A percentile compares a stretch with the other conserved stretches of the same genome.
phyloP scores from a whole-genome alignment of 306 rosid genomes.

The Betula pendula region DNA sequence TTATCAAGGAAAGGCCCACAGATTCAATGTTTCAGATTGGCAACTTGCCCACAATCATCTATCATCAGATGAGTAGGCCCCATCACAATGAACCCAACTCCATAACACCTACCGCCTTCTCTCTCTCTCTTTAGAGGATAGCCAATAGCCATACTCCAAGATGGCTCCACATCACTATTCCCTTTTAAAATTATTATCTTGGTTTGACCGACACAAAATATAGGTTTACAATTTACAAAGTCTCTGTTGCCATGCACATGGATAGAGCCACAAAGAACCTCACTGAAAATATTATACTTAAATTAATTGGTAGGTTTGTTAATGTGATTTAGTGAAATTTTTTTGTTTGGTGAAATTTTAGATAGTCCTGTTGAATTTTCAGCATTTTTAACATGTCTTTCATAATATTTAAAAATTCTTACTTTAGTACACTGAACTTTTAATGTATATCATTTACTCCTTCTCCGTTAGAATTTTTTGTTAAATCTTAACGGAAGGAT shows the following conservation, averaged over 20 bases:
- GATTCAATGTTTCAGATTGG: constrained; percentile 38
- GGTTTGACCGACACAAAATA: constrained; percentile 33
- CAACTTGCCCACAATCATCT: constrained; percentile 38
- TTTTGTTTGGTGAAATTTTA: no score
- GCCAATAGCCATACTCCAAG: constrained; percentile 2
- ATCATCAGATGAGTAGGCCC: constrained; percentile 51
- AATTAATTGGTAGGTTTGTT: neutral
- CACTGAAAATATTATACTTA: constrained; percentile 17
- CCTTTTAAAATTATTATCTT: constrained; percentile 37
- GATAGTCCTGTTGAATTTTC: no score
- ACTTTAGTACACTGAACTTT: no score
- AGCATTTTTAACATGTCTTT: no score
- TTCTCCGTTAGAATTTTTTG: no score
- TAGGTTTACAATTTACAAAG: constrained; percentile 10
- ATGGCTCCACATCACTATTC: constrained; percentile 27
- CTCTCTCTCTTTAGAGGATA: neutral
- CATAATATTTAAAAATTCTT: no score
- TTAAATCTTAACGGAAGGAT: no score
- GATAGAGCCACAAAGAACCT: constrained; percentile 28
- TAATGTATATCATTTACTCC: no score
- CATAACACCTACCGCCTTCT: constrained; percentile 30
- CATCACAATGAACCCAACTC: constrained; percentile 31
- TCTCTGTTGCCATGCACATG: constrained; percentile 52
- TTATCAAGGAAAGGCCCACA: constrained; percentile 30
- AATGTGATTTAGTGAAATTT: no score